phyloP scores from a whole-genome alignment of 2,329 filamentous ascomycete species.

The Rhytidhysteron rufulum region DNA sequence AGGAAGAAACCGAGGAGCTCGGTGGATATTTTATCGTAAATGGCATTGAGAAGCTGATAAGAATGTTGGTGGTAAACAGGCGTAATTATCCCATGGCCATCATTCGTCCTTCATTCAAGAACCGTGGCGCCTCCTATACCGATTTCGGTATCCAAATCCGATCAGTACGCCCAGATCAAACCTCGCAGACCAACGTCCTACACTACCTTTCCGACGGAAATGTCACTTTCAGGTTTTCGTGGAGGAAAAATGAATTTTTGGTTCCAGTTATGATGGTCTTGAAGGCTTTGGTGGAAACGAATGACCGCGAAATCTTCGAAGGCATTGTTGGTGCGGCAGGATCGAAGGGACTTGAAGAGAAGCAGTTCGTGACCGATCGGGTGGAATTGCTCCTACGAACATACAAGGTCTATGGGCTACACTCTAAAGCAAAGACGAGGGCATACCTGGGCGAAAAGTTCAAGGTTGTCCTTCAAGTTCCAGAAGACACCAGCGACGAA shows the following conservation, averaged over 20 bases:
- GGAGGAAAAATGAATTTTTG: conserved; percentile 96
- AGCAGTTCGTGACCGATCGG: conserved; percentile 85
- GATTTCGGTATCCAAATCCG: conserved; percentile 87
- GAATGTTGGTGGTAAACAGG: conserved; percentile 83
- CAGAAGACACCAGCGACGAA: conserved; percentile 79
- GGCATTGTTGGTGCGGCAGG: conserved; percentile 76
- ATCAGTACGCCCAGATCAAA: conserved; percentile 93
- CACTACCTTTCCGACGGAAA: conserved; percentile 96
- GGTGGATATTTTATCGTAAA: conserved; percentile 98
- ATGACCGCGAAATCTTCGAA: conserved; percentile 93
- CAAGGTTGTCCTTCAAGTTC: conserved; percentile 77
- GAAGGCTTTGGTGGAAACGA: conserved; percentile 92
- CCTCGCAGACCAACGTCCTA: conserved; percentile 93
- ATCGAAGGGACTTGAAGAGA: conserved; percentile 77
- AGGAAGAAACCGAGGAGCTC: conserved; percentile 94
- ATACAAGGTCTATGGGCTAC: conserved; percentile 85
- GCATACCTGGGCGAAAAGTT: conserved; percentile 90
- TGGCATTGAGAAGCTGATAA: conserved; percentile 94
- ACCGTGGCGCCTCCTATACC: conserved; percentile 82
- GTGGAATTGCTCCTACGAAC: conserved; percentile 88
- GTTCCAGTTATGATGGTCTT: conserved; percentile 94
- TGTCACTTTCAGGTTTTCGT: conserved; percentile 94
- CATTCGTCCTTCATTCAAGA: conserved; percentile 81
- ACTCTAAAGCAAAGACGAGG: conserved; percentile 76
- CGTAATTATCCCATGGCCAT: conserved; percentile 96